These are phyloP conservation scores for Beauveria sp. DNA, from an alignment of 2,329 filamentous ascomycete species.

Conservation along the genomic window DNA sequence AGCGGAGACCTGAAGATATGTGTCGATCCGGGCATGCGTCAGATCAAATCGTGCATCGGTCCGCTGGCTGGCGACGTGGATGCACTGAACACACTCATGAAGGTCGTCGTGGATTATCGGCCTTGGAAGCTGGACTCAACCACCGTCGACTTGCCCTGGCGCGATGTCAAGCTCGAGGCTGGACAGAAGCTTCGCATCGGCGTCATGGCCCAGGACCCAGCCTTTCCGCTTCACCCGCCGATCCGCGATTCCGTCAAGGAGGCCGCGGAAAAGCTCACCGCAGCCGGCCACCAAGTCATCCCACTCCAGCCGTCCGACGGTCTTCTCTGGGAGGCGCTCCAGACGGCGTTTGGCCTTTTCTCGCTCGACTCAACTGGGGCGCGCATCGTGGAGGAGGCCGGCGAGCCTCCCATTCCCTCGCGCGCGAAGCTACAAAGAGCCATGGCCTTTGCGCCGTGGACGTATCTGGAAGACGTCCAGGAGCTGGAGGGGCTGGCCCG, in stretches of 20 bases:
- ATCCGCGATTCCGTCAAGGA: constrained; percentile 36
- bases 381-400: constrained; percentile 7
- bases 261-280: constrained; percentile 30
- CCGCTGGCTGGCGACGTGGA: constrained; percentile 34
- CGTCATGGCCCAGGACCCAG: constrained; percentile 36
- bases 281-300: constrained; percentile 38
- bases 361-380: neutral
- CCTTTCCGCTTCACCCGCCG: constrained; percentile 43
- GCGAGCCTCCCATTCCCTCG: constrained; percentile 11
- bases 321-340: constrained; percentile 12
- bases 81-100: constrained; percentile 34
- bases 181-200: constrained; percentile 35
- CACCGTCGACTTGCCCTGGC: constrained; percentile 39
- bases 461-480: constrained; percentile 8
- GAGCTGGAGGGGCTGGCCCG: constrained; percentile 33
- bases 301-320: constrained; percentile 21
- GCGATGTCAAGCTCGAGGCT: constrained; percentile 17
- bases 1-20: constrained; percentile 13
- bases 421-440: neutral
- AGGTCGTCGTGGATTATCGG: constrained; percentile 28
- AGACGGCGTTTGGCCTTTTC: neutral
- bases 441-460: neutral
- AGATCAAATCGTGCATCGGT: constrained; percentile 32
- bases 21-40: constrained; percentile 12
- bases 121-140: constrained; percentile 39